Evolutionary conservation across 1,284 basidiomycete species (phyloP).

Genomic region (Rhodotorula sp.): DNA sequence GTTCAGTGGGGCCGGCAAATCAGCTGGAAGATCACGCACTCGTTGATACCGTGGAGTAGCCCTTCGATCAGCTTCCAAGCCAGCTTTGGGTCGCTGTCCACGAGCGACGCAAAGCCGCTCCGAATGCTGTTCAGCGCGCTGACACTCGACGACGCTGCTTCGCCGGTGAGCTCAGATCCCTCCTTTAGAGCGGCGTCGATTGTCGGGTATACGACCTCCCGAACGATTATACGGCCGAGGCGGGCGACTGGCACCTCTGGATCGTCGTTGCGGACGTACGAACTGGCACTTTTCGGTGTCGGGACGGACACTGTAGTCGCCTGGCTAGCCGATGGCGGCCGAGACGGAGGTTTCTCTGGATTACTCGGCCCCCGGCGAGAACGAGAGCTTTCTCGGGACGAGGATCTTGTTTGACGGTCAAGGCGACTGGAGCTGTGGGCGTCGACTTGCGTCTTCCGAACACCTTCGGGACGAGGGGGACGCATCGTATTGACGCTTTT

Average conservation of each 20-base stretch:
- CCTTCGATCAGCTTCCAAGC: constrained; percentile 84
- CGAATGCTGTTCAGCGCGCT: constrained; percentile 82
- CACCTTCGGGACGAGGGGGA: background rate
- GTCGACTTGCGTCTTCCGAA: background rate
- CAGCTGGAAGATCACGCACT: constrained; percentile 59
- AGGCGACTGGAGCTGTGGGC: too few species aligned
- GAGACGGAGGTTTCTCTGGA: too few species aligned
- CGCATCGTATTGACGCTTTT: background rate
- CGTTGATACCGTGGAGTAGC: constrained; percentile 83
- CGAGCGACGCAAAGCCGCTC: constrained; percentile 80
- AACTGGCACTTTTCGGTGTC: too few species aligned
- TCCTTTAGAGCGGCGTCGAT: constrained; percentile 53
- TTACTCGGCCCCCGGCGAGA: too few species aligned
- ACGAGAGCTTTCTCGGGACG: too few species aligned
- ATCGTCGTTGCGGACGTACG: background rate
- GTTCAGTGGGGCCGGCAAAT: too few species aligned
- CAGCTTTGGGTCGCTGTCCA: constrained; percentile 73
- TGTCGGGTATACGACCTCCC: constrained; percentile 75
- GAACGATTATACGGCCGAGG: constrained; percentile 69
- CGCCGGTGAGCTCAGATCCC: background rate
- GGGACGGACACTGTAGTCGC: too few species aligned
- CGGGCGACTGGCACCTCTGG: constrained; percentile 51
- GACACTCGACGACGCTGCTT: constrained; percentile 54
- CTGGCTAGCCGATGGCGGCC: too few species aligned
- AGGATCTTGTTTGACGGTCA: too few species aligned